Base-by-base conservation (phyloP, 192 early-diverging fungal genomes). In the Gamsiella multidivaricata region DNA sequence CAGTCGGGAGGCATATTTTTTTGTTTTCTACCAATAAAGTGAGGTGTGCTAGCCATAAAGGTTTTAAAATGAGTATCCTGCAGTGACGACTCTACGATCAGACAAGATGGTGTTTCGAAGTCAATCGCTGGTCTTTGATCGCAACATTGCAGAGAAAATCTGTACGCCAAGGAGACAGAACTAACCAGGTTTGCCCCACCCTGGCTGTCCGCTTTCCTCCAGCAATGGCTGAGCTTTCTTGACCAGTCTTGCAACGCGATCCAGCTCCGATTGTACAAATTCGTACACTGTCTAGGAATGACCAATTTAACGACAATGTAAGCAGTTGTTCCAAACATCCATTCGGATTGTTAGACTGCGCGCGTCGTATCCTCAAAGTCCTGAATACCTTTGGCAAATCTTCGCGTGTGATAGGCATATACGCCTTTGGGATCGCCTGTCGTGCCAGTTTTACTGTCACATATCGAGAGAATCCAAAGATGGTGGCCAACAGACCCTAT, bases 21-120 rank as follows among this genome's bases (percentile, higher is more conserved):
- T 26, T 9, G n/a, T 17, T 33, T 20, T 69, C 61, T 79, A 86
- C 85, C 87, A 57, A 89, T 85, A 25, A 89, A 78, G 26, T 69
- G 69, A 42, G 82, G 73, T 18, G 87, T 89, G 41, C 83, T 80
- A n/a, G 83, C 54, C 65, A 89, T 87, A 17, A 84, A 80, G 14
- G 79, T 69, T 46, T 84, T 87, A 46, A 89, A 89, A 26, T 87
- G 83, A 0, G 85, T 81, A 54, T 78, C 81, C 20, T 85, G 81
- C 23, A 84, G 72, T 2, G 63, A 71, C 3, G 58, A 64, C 36
- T 50, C 79, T 81, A 52, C 46, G 11, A 20, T 22, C 10, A 20
- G n/a, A 7, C 17, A 32, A 41, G 15, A 11, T 31, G 23, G 23
- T 28, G 23, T 25, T n/a, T n/a, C n/a, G n/a, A n/a, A n/a, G n/a